A percentile compares a stretch with the other conserved stretches of the same genome.
These are phyloP conservation scores for Wolfiporia cocos DNA, from an alignment of 1,284 basidiomycete genomes.

Conservation along the genomic window DNA sequence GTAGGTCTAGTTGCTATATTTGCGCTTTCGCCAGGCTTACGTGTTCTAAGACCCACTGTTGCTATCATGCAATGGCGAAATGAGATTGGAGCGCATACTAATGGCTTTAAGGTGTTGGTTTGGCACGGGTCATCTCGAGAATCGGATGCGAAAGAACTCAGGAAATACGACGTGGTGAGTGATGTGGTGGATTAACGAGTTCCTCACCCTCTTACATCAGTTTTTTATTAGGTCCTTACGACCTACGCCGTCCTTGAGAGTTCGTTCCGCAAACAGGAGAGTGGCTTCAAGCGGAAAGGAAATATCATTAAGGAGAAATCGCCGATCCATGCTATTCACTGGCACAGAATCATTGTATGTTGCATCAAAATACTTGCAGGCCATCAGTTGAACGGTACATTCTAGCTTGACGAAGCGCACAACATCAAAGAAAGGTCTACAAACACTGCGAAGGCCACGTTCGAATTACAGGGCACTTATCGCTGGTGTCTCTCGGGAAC, in stretches of 20 bases:
- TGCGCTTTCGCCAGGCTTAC: background rate
- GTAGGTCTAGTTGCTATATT: slow-evolving; percentile 34
- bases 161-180: slow-evolving; percentile 84
- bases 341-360: slow-evolving; percentile 75
- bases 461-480: slow-evolving; percentile 78
- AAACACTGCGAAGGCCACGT: slow-evolving; percentile 95
- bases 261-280: slow-evolving; percentile 89
- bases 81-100: slow-evolving; percentile 83
- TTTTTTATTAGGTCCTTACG: slow-evolving; percentile 57
- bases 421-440: slow-evolving; percentile 95
- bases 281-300: slow-evolving; percentile 86
- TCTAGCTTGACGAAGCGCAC: slow-evolving; percentile 92
- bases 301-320: slow-evolving; percentile 87
- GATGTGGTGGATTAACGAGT: too few species aligned
- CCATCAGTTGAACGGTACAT: background rate
- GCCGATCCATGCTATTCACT: slow-evolving; percentile 79
- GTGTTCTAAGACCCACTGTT: slow-evolving; percentile 70
- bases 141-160: slow-evolving; percentile 58
- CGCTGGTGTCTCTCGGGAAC: slow-evolving; percentile 99
- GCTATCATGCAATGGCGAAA: slow-evolving; percentile 99
- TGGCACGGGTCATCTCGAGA: slow-evolving; percentile 86
- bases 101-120: slow-evolving; percentile 76
- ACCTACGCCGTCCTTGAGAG: slow-evolving; percentile 89
- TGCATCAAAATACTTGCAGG: background rate
- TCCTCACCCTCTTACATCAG: too few species aligned